Evolutionary conservation across 495 filamentous ascomycete genomes (phyloP).

Genomic region (Neurospora sp.): DNA sequence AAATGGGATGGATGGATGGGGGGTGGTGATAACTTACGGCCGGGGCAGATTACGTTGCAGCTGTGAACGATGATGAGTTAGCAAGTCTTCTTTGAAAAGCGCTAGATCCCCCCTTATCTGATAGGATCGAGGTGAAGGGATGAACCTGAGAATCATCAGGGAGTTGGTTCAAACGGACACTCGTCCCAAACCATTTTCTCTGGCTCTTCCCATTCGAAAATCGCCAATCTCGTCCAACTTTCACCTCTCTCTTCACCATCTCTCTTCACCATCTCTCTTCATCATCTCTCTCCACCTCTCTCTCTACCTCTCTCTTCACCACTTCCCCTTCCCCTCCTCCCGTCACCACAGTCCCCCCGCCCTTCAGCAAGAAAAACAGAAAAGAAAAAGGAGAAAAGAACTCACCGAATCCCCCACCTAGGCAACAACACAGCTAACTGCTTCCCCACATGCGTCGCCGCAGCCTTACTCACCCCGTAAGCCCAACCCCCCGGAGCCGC

Average conservation of each 20-base stretch:
- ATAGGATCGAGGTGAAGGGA: too few relatives aligned
- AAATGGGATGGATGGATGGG: neutral
- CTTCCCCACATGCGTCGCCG: conserved; percentile 54
- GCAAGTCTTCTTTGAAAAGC: too few relatives aligned
- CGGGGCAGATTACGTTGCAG: conserved; percentile 57
- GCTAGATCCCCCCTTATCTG: too few relatives aligned
- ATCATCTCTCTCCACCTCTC: neutral
- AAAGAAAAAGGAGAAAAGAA: neutral
- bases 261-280: neutral
- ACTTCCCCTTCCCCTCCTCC: neutral
- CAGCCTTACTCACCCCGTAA: conserved; percentile 54
- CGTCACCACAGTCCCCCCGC: neutral
- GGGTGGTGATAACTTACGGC: conserved; percentile 35
- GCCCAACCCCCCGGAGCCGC: conserved; percentile 45
- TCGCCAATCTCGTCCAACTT: too few relatives aligned
- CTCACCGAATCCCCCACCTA: conserved; percentile 46
- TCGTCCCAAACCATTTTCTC: too few relatives aligned
- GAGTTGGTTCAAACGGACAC: too few relatives aligned
- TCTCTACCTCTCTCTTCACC: neutral
- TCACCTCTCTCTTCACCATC: neutral
- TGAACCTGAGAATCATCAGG: too few relatives aligned
- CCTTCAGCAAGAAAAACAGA: conserved; percentile 22
- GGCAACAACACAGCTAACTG: conserved; percentile 42
- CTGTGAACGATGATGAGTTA: conserved; percentile 6
- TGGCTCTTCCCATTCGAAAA: too few relatives aligned